A percentile compares a stretch with the other conserved stretches of the same genome.
Conservation (phyloP, 2,329 filamentous ascomycete species). For the Cladophialophora carrionii region DNA sequence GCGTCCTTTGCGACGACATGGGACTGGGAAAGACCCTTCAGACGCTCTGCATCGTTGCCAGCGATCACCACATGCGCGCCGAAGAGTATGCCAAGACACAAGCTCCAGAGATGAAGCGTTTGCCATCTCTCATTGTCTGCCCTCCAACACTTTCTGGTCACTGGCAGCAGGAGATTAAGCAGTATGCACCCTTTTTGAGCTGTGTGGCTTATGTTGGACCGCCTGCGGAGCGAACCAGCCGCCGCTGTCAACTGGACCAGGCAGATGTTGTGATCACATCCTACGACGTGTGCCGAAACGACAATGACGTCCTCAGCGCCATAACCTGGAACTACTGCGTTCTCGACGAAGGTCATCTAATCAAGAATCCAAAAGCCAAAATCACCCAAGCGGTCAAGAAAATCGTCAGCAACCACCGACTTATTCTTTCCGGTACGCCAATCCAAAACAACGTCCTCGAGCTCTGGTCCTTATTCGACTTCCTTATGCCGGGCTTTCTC, state of each 20-base stretch:
- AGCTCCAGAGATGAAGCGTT: conserved; percentile 72
- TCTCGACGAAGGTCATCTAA: conserved; percentile 94
- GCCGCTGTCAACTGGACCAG: conserved; percentile 69
- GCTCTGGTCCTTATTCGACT: conserved; percentile 97
- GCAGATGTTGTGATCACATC: conserved; percentile 96
- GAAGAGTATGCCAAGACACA: conserved; percentile 86
- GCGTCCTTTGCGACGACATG: conserved; percentile 99
- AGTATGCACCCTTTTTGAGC: conserved; percentile 90
- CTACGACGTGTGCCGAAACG: conserved; percentile 96
- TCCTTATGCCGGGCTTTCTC: conserved; percentile 97
- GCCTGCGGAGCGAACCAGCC: conserved; percentile 73
- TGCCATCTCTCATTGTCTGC: conserved; percentile 93
- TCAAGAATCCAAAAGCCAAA: conserved; percentile 98
- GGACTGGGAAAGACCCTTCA: conserved; percentile 96
- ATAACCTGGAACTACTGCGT: conserved; percentile 98
- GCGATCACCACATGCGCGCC: conserved; percentile 90
- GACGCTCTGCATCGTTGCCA: conserved; percentile 96
- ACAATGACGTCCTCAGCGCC: conserved; percentile 79
- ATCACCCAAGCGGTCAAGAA: conserved; percentile 91
- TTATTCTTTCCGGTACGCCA: conserved; percentile 94
- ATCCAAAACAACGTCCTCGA: conserved; percentile 98
- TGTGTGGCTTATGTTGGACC: conserved; percentile 91
- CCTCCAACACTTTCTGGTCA: conserved; percentile 95
- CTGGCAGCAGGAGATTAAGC: conserved; percentile 97
- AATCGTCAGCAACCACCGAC: conserved; percentile 84